Conservation (phyloP, 441 rosid species). For the Jatropha multifida region DNA sequence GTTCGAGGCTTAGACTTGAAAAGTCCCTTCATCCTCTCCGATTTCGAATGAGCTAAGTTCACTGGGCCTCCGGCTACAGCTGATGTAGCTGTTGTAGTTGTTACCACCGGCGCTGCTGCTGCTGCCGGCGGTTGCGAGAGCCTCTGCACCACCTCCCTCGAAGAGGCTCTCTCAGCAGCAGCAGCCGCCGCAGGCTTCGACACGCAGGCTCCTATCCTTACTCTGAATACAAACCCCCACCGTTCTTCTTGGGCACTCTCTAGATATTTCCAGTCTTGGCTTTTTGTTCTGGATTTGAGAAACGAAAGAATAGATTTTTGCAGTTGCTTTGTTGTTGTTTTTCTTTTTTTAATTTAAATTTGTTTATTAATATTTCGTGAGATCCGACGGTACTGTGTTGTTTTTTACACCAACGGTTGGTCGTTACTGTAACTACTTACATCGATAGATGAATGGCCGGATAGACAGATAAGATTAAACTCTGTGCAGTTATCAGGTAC, state of each 20-base stretch:
- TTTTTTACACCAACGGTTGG: slow-evolving; percentile 12
- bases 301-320: neutral
- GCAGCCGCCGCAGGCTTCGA: slow-evolving; percentile 42
- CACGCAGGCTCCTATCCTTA: slow-evolving; percentile 61
- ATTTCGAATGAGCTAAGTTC: slow-evolving; percentile 21
- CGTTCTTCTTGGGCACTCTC: neutral
- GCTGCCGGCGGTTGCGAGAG: slow-evolving; percentile 37
- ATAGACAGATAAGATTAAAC: neutral
- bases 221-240: neutral
- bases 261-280: neutral
- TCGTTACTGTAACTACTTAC: slow-evolving; percentile 10
- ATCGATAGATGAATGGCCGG: neutral
- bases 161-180: slow-evolving; percentile 38
- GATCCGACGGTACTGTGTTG: slow-evolving; percentile 18
- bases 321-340: neutral
- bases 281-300: neutral
- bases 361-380: neutral
- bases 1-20: slow-evolving; percentile 96
- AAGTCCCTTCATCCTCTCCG: slow-evolving; percentile 75
- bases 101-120: slow-evolving; percentile 21
- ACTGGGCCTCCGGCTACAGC: neutral
- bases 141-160: slow-evolving; percentile 37
- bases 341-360: too few relatives aligned
- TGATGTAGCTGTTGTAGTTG: neutral
- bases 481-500: neutral